These are phyloP conservation scores for Hypsizygus ulmarius DNA, from an alignment of 1,284 basidiomycete genomes.

Conservation along the genomic window DNA sequence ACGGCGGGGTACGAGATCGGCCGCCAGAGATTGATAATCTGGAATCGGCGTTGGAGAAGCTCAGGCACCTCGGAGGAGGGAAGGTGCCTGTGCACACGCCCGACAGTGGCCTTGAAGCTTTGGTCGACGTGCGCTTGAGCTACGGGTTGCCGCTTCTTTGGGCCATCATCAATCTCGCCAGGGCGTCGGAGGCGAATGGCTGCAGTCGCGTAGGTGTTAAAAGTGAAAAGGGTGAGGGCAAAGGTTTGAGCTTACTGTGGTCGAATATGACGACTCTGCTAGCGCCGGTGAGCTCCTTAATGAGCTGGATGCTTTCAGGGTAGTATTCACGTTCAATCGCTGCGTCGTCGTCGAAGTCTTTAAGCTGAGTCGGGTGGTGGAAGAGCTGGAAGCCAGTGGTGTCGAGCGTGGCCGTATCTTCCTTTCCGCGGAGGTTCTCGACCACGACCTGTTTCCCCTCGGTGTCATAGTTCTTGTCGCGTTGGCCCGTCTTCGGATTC, in stretches of 20 bases:
- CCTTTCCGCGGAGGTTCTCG: constrained; percentile 57
- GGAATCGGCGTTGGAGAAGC: constrained; percentile 53
- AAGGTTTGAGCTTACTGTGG: constrained; percentile 49
- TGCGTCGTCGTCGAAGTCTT: constrained; percentile 43
- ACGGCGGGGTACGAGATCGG: constrained; percentile 53
- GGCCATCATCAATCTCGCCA: constrained; percentile 34
- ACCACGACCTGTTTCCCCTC: constrained; percentile 37
- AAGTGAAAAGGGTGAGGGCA: background rate
- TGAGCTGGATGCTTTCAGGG: constrained; percentile 53
- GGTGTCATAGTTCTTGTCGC: constrained; percentile 23
- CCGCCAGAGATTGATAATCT: constrained; percentile 74
- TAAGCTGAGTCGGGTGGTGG: constrained; percentile 41
- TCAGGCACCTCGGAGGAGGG: constrained; percentile 42
- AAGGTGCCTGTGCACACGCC: constrained; percentile 53
- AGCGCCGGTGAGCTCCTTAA: constrained; percentile 62
- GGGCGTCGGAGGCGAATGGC: constrained; percentile 42
- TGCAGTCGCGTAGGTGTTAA: constrained; percentile 19
- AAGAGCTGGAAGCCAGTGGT: constrained; percentile 55
- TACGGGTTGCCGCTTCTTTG: constrained; percentile 45
- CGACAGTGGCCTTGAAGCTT: constrained; percentile 45
- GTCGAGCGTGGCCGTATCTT: constrained; percentile 47
- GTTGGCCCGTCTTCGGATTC: constrained; percentile 26
- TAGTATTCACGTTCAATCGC: constrained; percentile 56
- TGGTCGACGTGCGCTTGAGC: constrained; percentile 58
- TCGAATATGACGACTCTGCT: constrained; percentile 59